Evolutionary conservation across 2,329 filamentous ascomycete species (phyloP).

Genomic region (Aurifilum marmelostoma): DNA sequence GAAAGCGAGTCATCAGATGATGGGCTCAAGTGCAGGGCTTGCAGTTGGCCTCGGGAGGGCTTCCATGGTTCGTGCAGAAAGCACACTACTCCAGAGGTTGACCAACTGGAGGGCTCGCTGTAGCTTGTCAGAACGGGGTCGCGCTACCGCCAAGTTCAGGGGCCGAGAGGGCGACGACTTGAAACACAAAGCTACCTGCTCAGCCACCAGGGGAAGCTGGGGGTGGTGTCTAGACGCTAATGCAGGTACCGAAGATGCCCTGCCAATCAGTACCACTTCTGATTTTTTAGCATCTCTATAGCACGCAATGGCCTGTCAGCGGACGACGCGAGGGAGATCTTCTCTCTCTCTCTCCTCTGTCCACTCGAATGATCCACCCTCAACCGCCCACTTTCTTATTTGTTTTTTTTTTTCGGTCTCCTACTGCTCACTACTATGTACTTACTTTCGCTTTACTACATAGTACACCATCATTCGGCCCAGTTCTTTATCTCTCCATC

Average conservation of each 20-base stretch:
- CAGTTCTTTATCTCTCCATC: background rate
- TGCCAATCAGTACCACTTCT: conserved; percentile 10
- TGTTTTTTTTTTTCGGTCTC: background rate
- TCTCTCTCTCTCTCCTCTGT: background rate
- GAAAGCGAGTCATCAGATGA: background rate
- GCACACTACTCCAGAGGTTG: background rate
- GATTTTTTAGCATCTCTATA: background rate
- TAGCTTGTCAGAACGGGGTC: background rate
- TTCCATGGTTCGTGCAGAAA: background rate
- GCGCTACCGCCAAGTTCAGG: background rate
- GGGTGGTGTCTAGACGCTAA: conserved; percentile 14
- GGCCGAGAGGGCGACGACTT: background rate
- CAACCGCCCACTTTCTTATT: background rate
- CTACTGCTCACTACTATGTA: background rate
- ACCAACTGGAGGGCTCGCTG: conserved; percentile 19
- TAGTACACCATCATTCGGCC: background rate
- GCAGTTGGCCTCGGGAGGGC: too few relatives aligned
- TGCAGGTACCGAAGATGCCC: conserved; percentile 24
- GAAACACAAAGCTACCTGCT: conserved; percentile 26
- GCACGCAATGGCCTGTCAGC: background rate
- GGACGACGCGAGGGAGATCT: background rate
- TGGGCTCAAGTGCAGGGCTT: background rate
- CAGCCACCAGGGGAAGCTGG: conserved; percentile 26
- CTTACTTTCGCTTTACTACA: too few relatives aligned
- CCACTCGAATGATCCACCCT: background rate